Base-by-base conservation (phyloP, 805 yeast species). In the Wickerhamiella occidentalis region DNA sequence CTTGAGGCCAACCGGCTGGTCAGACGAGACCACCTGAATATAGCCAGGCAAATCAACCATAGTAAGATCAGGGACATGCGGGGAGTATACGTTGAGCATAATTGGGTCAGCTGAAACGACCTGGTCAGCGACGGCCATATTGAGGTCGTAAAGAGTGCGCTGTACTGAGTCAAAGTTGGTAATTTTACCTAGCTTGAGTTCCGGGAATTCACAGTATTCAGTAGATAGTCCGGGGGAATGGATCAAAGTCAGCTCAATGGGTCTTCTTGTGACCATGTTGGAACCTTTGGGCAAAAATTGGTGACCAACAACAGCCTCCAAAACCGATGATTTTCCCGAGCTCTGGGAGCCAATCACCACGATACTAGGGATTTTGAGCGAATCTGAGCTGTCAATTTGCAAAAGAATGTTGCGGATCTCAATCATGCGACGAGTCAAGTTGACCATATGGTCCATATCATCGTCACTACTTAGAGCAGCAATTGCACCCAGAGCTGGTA, bases 301-400 rank as follows among this genome's bases (percentile, higher is more conserved):
- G 58, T 85, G 95, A n/a, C 99, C 99, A 4, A 92, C 99, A 51
- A 92, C 84, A 6, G 96, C 78, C 64, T 92, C 98, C 44, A 92
- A 72, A 1, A 92, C 98, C 1, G 97, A 90, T 0, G 96, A 86
- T 64, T 92, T 92, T 41, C 99, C 99, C 40, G 95, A 85, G 6
- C 95, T 84, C 68, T 92, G 99, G 1, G 97, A 90, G 0, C 99
- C 99, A 54, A 92, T 78, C 2, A 92, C 98, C 26, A 92, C 97
- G 58, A 92, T 92, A 0, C 96, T 83, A 1, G 98, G 98, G 38
- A 92, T 70, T 56, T 80, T 85, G 45, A 92, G 70, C 11, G 85
- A 76, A 33, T 85, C 86, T 5, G 82, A 69, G 50, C 81, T 79
- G 58, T 86, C 92, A 15, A 92, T 78, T 53, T 76, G 79, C 51